Evolutionary conservation across 345 rosid species (phyloP), one percentile per base, ranked within the genome.

Genomic region (Capsella bursapastoris): DNA sequence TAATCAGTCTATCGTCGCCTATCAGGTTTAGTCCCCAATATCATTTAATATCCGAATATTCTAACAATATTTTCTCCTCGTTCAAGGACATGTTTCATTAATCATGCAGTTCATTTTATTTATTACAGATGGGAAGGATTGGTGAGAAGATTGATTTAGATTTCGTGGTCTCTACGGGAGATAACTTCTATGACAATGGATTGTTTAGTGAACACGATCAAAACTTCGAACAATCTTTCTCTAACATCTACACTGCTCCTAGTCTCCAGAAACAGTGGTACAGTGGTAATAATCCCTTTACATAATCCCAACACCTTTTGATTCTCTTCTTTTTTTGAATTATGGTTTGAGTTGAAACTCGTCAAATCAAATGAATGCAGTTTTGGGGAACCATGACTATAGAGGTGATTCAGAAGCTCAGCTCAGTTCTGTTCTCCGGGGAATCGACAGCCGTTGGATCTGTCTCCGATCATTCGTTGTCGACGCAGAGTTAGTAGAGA

Each of bases 241-340:
- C 89, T 6, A 63, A 80, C 1, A 82, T 93, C 64, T 93, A 90
- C 84, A 81, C 86, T 5, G 89, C 90, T 4, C 59, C 84, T 3
- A 86, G 97, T 82, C 82, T 93, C 9, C 97, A 89, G 64, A 93
- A 82, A 81, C 88, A 75, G 65, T 93, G 97, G 98, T 90, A 90
- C 79, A 85, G 80, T 29, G 89, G 96, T 70, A 80, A 70, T 59
- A 6, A 35, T 22, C 5, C 8, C 29, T n/a, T n/a, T n/a, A n/a
- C n/a, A n/a, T n/a, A n/a, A n/a, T 22, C 5, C 8, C 29, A 27
- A 37, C 29, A 8, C 6, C 27, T 13, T 47, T 11, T 3, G 37
- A 34, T 34, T 34, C 37, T n/a, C 0, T 4, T 40, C 65, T 57
- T 55, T 57, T n/a, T n/a, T n/a, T n/a, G n/a, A n/a, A n/a, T 9